Evolutionary conservation across 345 rosid genomes (phyloP).

Genomic region (Corchorus capsularis): DNA sequence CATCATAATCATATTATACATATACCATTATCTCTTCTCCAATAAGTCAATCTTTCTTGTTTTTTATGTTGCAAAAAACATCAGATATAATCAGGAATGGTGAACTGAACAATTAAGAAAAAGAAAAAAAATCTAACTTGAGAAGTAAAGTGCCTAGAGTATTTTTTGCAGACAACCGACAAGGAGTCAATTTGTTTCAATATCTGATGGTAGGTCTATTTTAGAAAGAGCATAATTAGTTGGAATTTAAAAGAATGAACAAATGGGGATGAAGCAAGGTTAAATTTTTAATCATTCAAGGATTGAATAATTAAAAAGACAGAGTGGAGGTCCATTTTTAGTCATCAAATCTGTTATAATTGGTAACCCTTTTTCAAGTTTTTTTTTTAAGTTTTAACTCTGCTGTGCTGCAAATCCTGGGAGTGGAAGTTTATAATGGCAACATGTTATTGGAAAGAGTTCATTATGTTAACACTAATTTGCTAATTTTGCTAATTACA

Average conservation of each 20-base stretch:
- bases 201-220: conserved; percentile 10
- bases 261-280: conserved; percentile 17
- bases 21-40: not conserved
- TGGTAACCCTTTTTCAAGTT: not conserved
- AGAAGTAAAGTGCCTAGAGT: not conserved
- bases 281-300: not conserved
- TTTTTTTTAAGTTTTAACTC: not conserved
- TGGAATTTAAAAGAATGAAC: not conserved
- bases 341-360: not conserved
- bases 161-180: not conserved
- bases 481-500: not conserved
- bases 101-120: not conserved
- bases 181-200: conserved; percentile 7
- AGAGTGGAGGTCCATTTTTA: not conserved
- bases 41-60: not conserved
- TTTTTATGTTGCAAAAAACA: not conserved
- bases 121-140: not conserved
- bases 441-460: not conserved
- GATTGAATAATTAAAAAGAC: not conserved
- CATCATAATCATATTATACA: not conserved
- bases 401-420: not conserved
- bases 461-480: not conserved
- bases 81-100: not conserved
- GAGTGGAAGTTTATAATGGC: conserved; percentile 6
- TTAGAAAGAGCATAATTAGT: not conserved